Base-by-base conservation (phyloP, 441 rosid genomes). In the Erodium trifolium region DNA sequence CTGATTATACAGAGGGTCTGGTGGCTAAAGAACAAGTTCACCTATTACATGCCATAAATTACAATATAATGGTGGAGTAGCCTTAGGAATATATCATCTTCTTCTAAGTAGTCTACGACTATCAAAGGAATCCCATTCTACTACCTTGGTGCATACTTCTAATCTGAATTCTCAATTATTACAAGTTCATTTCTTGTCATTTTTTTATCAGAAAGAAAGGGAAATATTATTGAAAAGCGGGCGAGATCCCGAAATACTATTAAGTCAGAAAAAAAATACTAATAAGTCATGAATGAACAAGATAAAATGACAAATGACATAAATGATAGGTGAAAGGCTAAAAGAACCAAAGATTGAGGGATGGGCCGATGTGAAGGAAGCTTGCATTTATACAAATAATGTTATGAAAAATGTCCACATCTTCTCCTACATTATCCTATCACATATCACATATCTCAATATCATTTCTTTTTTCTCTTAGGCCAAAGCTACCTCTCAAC, bases 401-500 rank as follows among this genome's bases (percentile, higher is more conserved):
- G 3, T 31, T 31, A 31, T 31, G 34, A 31, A 31, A 31, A 31
- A 31, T 31, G 34, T 31, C 3, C 34, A 31, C 34, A 31, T 31
- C 34, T 67, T 31, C 34, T 67, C 66, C 60, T 16, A 5, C 57
- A 51, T 60, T 13, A 23, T 65, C 51, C 47, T 70, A 35, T 47
- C 66, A 13, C 62, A 57, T 70, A 35, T 47, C 66, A 13, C 62
- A 57, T 14, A 67, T 67, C 7, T 70, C 13, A 65, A 69, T 45
- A 31, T 59, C 19, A 11, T 73, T 77, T 69, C 17, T 63, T 70
- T 39, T 76, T 31, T 31, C 34, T 51, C 43, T 62, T 75, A 88
- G 97, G 80, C 79, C 67, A 83, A 73, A 73, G 86, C 77, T 78
- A 41, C 62, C 3, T 69, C 67, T 69, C 79, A 72, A 75, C 66